Base-by-base conservation (phyloP, 805 yeast species). In the Candida odintsovae region DNA sequence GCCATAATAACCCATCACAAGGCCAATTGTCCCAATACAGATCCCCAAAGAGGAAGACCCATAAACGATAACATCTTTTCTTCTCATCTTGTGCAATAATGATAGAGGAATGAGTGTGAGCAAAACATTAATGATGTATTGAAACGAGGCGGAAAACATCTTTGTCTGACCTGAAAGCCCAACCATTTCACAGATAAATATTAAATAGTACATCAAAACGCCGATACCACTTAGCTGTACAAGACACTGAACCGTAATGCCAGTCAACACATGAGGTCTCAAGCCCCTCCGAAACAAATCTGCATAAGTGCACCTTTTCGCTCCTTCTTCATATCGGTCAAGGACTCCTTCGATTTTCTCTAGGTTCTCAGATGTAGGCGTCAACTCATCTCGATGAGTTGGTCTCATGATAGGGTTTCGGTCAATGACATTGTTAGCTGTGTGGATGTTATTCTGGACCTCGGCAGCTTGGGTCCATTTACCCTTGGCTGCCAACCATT, bases 191-290 rank as follows among this genome's bases (percentile, higher is more conserved):
- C 81, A 77, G 13, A 77, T 65, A 52, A 65, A 71, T 1, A 66
- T 64, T 44, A 74, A 64, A 45, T 73, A 74, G 53, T 68, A 72
- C 69, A 72, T 66, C 41, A 76, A 53, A 1, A 70, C 64, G 38
- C 67, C 66, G 11, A 72, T 70, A 6, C 77, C 74, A 44, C 74
- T 68, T n/a, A 70, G 51, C 49, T 76, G 80, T n/a, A 69, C 65
- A 6, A 74, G 55, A 1, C 66, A 37, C 49, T 75, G 81, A 10
- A 71, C 56, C 0, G 60, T 22, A 1, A 70, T 48, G 1, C 77
- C 80, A 42, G 66, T 50, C 3, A 64, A 2, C 11, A 72, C 63
- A 43, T 69, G 70, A 23, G 59, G 62, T 53, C 69, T 61, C 38
- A 68, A 64, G 12, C 50, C 54, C 36, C 49, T 53, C 4, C 62